Evolutionary conservation across 768 basidiomycete species (phyloP), one percentile per base, ranked within the genome.

Genomic region (Xerocomellus intermedius): DNA sequence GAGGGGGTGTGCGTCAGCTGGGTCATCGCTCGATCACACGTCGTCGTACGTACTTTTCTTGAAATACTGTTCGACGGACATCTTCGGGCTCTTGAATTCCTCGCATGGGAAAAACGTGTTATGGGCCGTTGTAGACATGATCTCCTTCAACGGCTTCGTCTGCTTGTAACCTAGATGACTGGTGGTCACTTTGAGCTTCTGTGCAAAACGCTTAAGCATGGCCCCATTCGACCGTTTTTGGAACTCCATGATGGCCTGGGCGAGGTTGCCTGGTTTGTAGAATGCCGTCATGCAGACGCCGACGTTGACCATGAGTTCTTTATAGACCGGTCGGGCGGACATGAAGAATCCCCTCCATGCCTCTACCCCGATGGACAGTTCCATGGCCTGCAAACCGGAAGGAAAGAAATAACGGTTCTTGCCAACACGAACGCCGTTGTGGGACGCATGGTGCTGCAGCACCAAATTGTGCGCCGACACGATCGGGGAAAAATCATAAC

Each of bases 61-160:
- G 67, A 90, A 91, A 62, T 83, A 91, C 2, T 82, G 64, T 57
- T 84, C 81, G 3, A 92, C 84, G 0, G 82, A 79, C 12, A 88
- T 73, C 39, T 46, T 51, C 32, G 54, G 30, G 30, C 30, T 80
- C 0, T 81, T 82, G 35, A 77, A 73, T 58, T 91, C 87, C 1
- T 77, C 75, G 47, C 80, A 82, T 3, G 77, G 66, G 66, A 93
- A 93, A 13, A 50, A 74, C 49, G 83, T 71, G 19, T 75, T 69
- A 13, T 65, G 71, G 0, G 88, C 76, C 22, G 74, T 79, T 10
- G 64, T 73, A 8, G 62, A 53, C 17, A 66, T 66, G 33, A 82
- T 73, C 26, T 59, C 67, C 52, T 70, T 74, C 26, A 84, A 61
- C 5, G 80, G 70, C 61, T 83, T 87, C 54, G 73, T 77, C 48